Conservation (phyloP, 192 early-diverging fungal genomes). For the Martensiomyces pterosporus region DNA sequence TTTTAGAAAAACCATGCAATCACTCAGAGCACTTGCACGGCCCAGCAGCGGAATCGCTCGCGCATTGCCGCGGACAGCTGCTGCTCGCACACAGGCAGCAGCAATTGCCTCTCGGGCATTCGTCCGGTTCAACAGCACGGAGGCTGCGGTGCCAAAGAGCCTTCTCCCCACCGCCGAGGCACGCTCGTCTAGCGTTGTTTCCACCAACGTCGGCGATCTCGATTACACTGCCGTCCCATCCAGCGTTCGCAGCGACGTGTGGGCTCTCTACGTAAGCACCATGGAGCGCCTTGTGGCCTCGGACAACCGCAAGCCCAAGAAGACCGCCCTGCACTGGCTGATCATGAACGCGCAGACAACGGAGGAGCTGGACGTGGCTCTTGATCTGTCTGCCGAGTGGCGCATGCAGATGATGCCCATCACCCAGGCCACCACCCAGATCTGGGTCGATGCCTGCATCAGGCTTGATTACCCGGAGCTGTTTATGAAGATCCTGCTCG, state of each 20-base stretch:
- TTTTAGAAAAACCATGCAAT: conserved; percentile 10
- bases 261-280: conserved; percentile 27
- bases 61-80: too few relatives aligned
- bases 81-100: background rate
- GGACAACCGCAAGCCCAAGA: conserved; percentile 16
- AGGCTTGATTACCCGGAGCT: conserved; percentile 18
- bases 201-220: background rate
- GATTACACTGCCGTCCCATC: background rate
- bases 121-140: conserved; percentile 12
- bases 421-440: conserved; percentile 36
- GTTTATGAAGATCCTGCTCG: conserved; percentile 28
- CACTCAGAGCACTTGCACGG: conserved; percentile 3
- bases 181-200: too few relatives aligned
- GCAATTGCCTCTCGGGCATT: background rate
- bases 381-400: conserved; percentile 23
- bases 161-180: too few relatives aligned
- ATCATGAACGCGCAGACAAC: conserved; percentile 14
- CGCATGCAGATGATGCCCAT: conserved; percentile 33
- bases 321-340: conserved; percentile 28
- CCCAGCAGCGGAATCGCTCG: too few relatives aligned
- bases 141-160: too few relatives aligned
- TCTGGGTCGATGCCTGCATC: conserved; percentile 33
- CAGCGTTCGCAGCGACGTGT: conserved; percentile 21
- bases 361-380: conserved; percentile 29
- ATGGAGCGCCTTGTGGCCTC: conserved; percentile 10